phyloP scores from a whole-genome alignment of 257 asterid species.

The Datura wrightii region DNA sequence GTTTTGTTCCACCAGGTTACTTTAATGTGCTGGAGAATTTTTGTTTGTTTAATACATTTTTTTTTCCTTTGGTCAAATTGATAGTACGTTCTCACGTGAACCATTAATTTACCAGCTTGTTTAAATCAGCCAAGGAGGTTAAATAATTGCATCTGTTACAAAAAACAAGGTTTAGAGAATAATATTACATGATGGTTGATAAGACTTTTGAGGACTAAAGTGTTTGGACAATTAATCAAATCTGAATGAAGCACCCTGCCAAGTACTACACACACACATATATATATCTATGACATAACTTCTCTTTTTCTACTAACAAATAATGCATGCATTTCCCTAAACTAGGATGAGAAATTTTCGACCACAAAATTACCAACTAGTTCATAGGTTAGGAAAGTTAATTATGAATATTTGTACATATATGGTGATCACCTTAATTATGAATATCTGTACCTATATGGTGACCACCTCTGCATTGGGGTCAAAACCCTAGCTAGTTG shows the following conservation, averaged over 20 bases:
- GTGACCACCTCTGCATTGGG: no score
- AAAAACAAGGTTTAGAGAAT: constrained; percentile 13
- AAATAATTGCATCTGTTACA: background rate
- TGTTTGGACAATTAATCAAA: background rate
- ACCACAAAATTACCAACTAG: background rate
- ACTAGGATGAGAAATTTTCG: background rate
- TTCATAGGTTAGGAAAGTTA: background rate
- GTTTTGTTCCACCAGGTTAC: background rate
- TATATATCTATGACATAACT: background rate
- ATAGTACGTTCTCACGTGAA: background rate
- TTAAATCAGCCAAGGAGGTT: background rate
- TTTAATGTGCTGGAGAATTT: background rate
- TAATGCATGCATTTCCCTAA: background rate
- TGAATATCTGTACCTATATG: no score
- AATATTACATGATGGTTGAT: constrained; percentile 8
- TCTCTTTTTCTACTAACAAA: constrained; percentile 20
- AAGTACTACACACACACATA: background rate
- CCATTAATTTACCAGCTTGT: background rate
- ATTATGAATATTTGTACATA: no score
- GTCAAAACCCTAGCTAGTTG: no score
- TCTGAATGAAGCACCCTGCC: background rate
- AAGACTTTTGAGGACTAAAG: background rate
- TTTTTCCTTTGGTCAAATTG: background rate
- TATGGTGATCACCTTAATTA: background rate
- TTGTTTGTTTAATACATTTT: background rate